A percentile compares a stretch with the other conserved stretches of the same genome.
Evolutionary conservation across 2,329 filamentous ascomycete species (phyloP).

Genomic region (Coniochaeta ligniaria): DNA sequence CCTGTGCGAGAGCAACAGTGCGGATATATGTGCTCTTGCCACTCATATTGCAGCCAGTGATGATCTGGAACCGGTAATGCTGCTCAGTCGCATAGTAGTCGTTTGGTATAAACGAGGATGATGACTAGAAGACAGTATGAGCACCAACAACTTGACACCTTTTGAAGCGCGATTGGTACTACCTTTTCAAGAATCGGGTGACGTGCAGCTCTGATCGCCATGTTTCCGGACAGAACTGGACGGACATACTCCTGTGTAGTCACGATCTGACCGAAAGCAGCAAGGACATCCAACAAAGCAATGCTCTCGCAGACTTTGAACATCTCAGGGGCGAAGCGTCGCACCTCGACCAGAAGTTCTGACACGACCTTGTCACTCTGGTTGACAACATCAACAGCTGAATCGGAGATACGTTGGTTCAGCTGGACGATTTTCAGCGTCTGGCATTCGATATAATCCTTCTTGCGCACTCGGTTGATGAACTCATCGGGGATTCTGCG

Average conservation of each 20-base stretch:
- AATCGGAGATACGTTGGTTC: slow-evolving; percentile 69
- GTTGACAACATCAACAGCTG: slow-evolving; percentile 75
- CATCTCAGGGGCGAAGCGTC: slow-evolving; percentile 61
- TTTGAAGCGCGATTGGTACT: neutral
- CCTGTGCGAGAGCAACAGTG: slow-evolving; percentile 70
- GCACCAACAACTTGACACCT: neutral
- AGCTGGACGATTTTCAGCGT: slow-evolving; percentile 78
- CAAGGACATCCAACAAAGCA: slow-evolving; percentile 79
- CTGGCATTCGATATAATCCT: slow-evolving; percentile 76
- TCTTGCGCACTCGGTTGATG: slow-evolving; percentile 69
- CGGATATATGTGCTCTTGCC: slow-evolving; percentile 95
- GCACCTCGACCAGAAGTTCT: slow-evolving; percentile 63
- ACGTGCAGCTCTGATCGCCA: slow-evolving; percentile 59
- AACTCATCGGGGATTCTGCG: slow-evolving; percentile 56
- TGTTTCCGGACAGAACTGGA: slow-evolving; percentile 54
- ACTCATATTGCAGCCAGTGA: slow-evolving; percentile 97
- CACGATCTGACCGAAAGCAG: slow-evolving; percentile 67
- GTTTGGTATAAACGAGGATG: slow-evolving; percentile 69
- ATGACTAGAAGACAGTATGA: neutral
- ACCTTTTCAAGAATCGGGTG: slow-evolving; percentile 66
- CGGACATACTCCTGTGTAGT: slow-evolving; percentile 55
- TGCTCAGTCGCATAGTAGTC: slow-evolving; percentile 80
- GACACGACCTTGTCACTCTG: slow-evolving; percentile 75
- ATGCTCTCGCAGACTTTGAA: slow-evolving; percentile 84
- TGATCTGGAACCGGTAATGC: slow-evolving; percentile 79